A percentile compares a stretch with the other conserved stretches of the same genome.
These are phyloP conservation scores for Panaeolus papilionaceus DNA, from an alignment of 768 basidiomycete species.

Conservation along the genomic window DNA sequence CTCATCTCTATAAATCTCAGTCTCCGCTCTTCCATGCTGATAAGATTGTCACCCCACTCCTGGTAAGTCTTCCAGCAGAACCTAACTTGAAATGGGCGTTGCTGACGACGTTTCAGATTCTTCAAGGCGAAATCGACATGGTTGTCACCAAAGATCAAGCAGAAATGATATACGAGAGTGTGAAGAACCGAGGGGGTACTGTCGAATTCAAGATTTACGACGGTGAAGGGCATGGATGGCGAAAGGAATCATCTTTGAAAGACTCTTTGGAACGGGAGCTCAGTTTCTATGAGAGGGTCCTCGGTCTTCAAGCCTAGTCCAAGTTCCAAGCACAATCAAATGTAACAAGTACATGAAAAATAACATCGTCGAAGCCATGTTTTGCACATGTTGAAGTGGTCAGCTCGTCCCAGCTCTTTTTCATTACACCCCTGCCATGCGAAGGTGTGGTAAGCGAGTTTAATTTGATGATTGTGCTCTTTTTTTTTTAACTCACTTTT, in stretches of 20 bases:
- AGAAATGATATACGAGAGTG: conserved; percentile 55
- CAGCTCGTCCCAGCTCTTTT: no score
- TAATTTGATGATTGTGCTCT: no score
- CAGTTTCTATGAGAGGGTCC: conserved; percentile 47
- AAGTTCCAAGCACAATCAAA: no score
- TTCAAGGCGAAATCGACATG: conserved; percentile 66
- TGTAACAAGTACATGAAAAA: no score
- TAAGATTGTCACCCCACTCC: conserved; percentile 1
- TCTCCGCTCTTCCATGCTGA: not conserved
- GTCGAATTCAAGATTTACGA: conserved; percentile 64
- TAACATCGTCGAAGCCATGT: no score
- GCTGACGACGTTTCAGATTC: conserved; percentile 44
- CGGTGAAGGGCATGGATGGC: conserved; percentile 69
- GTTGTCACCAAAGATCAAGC: conserved; percentile 73
- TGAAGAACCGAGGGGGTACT: conserved; percentile 50
- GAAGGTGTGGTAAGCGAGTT: no score
- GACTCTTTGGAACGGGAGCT: conserved; percentile 56
- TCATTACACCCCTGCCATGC: no score
- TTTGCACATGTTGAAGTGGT: no score
- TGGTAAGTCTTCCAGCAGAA: not conserved
- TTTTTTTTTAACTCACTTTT: no score
- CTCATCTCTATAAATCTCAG: not conserved
- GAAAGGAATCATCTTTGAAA: conserved; percentile 55
- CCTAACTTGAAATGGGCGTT: not conserved
- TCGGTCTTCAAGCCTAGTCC: not conserved